Conservation (phyloP, 495 filamentous ascomycete genomes). For the Usnea hakonensis region DNA sequence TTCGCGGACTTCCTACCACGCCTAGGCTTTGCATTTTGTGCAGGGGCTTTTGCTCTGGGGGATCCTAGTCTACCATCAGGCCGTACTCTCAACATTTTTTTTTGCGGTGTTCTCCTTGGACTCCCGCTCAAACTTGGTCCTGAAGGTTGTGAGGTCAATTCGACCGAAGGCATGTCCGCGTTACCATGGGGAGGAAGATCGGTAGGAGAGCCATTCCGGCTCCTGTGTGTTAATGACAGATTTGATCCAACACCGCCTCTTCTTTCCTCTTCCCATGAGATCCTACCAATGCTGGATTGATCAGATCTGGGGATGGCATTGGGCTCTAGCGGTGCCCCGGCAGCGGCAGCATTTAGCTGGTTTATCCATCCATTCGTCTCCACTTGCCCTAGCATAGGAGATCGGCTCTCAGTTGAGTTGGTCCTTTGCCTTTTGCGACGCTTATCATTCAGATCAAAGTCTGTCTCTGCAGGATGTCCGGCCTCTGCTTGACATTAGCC, state of each 20-base stretch:
- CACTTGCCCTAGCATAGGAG: neutral
- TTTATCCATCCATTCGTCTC: conserved; percentile 9
- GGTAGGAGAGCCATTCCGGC: neutral
- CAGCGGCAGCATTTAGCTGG: conserved; percentile 16
- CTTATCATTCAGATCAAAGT: conserved; percentile 24
- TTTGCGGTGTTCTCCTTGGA: conserved; percentile 8
- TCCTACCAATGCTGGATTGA: neutral
- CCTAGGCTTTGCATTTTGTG: conserved; percentile 26
- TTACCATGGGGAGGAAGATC: neutral
- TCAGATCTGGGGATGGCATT: neutral
- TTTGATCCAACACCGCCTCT: neutral
- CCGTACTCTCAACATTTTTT: conserved; percentile 47
- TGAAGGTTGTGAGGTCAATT: neutral
- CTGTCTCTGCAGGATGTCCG: neutral
- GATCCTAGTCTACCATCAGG: conserved; percentile 53
- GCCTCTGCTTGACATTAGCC: neutral
- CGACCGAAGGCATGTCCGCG: neutral
- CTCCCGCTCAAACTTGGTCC: neutral
- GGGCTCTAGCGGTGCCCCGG: neutral
- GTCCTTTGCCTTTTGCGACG: conserved; percentile 39
- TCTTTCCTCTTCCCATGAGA: neutral
- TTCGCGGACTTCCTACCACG: conserved; percentile 26
- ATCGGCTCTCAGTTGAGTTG: conserved; percentile 19
- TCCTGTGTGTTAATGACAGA: neutral
- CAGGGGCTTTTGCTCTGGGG: conserved; percentile 29